Evolutionary conservation across 129 eudicot genomes (phyloP).

Genomic region (Saussurea involucrata): DNA sequence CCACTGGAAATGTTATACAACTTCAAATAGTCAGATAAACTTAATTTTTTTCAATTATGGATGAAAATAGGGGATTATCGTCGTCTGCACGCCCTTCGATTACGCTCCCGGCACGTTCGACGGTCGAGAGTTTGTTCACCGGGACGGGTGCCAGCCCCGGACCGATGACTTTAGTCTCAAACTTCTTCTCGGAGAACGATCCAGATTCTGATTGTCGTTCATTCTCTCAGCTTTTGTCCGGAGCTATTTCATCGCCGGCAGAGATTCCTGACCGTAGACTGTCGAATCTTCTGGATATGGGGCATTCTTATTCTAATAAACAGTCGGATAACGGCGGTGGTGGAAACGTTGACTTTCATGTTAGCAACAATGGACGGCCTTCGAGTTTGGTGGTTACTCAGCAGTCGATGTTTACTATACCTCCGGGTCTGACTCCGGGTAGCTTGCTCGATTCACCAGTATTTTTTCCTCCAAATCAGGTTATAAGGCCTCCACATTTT

Average conservation of each 20-base stretch:
- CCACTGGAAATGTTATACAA: slow-evolving; percentile 4
- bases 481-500: slow-evolving; percentile 3
- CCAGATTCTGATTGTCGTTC: slow-evolving; percentile 73
- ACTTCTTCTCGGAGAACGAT: slow-evolving; percentile 71
- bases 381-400: slow-evolving; percentile 55
- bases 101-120: slow-evolving; percentile 56
- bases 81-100: slow-evolving; percentile 51
- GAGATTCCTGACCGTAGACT: slow-evolving; percentile 18
- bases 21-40: background rate
- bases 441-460: slow-evolving; percentile 79
- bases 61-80: slow-evolving; percentile 29
- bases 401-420: slow-evolving; percentile 55
- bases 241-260: slow-evolving; percentile 57
- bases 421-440: slow-evolving; percentile 83
- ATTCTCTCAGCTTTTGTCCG: slow-evolving; percentile 87
- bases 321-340: slow-evolving; percentile 15
- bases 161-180: slow-evolving; percentile 80
- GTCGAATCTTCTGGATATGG: slow-evolving; percentile 5
- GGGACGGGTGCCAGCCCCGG: slow-evolving; percentile 64
- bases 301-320: slow-evolving; percentile 10
- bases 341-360: slow-evolving; percentile 39
- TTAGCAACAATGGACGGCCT: slow-evolving; percentile 43
- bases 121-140: slow-evolving; percentile 45
- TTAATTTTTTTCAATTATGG: slow-evolving; percentile 19
- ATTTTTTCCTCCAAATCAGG: slow-evolving; percentile 51